Base-by-base conservation (phyloP, 805 yeast genomes). In the Naumovozyma castellii region DNA sequence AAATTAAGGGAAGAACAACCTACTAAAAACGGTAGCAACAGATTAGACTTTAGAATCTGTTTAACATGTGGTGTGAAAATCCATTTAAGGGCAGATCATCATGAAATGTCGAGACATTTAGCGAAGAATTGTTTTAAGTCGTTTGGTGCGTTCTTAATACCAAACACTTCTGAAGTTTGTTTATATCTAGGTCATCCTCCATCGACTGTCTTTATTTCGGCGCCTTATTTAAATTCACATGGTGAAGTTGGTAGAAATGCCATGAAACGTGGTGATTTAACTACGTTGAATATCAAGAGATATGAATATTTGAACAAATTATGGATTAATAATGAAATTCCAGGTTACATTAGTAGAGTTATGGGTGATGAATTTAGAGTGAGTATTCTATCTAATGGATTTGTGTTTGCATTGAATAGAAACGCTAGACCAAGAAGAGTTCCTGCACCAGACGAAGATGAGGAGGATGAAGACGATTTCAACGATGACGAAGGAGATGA, bases 201-300 rank as follows among this genome's bases (percentile, higher is more conserved):
- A 5, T 59, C 61, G 3, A 47, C 48, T 10, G 53, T 59, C 6
- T 51, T 43, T 27, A 66, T 73, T 45, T 73, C 73, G 40, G 82
- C 84, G 0, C 92, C 90, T 12, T 84, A 81, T 53, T 61, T 84
- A 53, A 81, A 84, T 40, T 66, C 68, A 4, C 87, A 82, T 57
- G 94, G 94, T 17, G 92, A 84, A 56, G 72, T 80, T 3, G 82
- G 82, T 25, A 65, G 67, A 8, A 71, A 72, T 15, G 67, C 77
- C 2, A 64, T 68, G 44, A 69, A 71, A 12, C 72, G 75, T 14
- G 82, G 78, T 35, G 74, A 70, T 40, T 50, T 68, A 25, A 84
- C 84, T 0, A 65, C 64, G 0, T 64, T 83, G 42, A 73, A 72
- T 50, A 45, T 61, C 14, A 65, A 62, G 18, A 68, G 94, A 39